These are phyloP conservation scores for Xylariaceae sp. DNA, from an alignment of 2,329 filamentous ascomycete genomes.

Conservation along the genomic window DNA sequence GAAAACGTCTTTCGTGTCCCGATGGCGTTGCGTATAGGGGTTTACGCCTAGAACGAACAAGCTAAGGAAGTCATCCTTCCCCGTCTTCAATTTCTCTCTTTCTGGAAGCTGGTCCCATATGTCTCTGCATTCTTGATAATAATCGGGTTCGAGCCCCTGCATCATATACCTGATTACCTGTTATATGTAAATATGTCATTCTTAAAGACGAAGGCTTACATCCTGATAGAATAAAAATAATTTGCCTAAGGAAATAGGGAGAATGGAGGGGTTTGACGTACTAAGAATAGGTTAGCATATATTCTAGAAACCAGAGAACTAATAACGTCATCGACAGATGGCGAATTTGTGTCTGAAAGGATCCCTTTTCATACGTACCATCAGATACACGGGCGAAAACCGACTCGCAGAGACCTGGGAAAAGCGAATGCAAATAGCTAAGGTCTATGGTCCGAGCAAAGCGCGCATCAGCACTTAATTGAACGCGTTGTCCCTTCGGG, in stretches of 20 bases:
- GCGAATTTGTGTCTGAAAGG: no score
- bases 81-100: no score
- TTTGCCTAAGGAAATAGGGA: no score
- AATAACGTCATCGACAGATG: no score
- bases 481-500: neutral
- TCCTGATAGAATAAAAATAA: neutral
- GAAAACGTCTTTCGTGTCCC: no score
- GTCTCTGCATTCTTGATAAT: neutral
- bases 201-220: neutral
- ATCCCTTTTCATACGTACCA: no score
- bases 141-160: neutral
- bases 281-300: no score
- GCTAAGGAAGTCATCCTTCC: no score
- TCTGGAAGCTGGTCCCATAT: neutral
- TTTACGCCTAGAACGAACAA: no score
- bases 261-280: no score
- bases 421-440: neutral
- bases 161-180: neutral
- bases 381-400: neutral
- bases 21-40: no score
- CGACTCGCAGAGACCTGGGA: neutral
- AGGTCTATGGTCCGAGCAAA: neutral
- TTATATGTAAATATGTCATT: neutral
- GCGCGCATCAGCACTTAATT: neutral
- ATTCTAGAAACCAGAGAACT: no score